These are phyloP conservation scores for Tulasnella calospora DNA, from an alignment of 768 basidiomycete genomes.

Conservation along the genomic window DNA sequence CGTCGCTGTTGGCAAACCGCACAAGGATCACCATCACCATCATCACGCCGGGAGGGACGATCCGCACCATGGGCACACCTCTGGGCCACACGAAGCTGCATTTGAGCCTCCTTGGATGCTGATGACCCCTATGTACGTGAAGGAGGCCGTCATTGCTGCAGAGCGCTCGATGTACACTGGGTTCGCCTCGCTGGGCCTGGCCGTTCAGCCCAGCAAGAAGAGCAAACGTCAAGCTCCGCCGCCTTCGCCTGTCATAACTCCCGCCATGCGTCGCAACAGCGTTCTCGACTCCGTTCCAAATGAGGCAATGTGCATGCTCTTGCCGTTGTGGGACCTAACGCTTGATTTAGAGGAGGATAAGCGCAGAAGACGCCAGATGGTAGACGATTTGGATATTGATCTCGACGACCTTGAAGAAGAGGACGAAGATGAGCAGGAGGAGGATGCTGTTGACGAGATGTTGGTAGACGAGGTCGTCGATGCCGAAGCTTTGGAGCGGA, in stretches of 20 bases:
- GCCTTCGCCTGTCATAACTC: not conserved
- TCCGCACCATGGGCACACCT: not conserved
- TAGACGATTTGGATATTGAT: conserved; percentile 31
- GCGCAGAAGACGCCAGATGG: conserved; percentile 30
- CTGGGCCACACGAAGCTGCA: conserved; percentile 25
- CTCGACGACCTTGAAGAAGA: conserved; percentile 22
- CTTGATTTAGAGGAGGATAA: conserved; percentile 21
- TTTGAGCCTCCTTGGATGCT: conserved; percentile 59
- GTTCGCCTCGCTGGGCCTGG: conserved; percentile 15
- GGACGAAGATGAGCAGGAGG: conserved; percentile 18
- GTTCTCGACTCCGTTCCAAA: conserved; percentile 59
- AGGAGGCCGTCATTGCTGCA: conserved; percentile 43
- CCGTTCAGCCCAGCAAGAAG: conserved; percentile 11
- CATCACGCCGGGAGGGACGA: conserved; percentile 8
- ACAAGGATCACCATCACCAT: conserved; percentile 14
- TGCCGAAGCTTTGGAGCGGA: conserved; percentile 8
- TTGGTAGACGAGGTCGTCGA: not conserved
- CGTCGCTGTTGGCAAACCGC: not conserved
- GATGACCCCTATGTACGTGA: conserved; percentile 56
- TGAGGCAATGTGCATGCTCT: conserved; percentile 73
- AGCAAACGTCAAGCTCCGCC: not conserved
- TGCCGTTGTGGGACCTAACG: conserved; percentile 61
- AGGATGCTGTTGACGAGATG: conserved; percentile 2
- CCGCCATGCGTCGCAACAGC: conserved; percentile 21
- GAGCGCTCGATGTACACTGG: conserved; percentile 22